phyloP scores from a whole-genome alignment of 176 grass and related monocot species.

The Thinopyrum elongatum region DNA sequence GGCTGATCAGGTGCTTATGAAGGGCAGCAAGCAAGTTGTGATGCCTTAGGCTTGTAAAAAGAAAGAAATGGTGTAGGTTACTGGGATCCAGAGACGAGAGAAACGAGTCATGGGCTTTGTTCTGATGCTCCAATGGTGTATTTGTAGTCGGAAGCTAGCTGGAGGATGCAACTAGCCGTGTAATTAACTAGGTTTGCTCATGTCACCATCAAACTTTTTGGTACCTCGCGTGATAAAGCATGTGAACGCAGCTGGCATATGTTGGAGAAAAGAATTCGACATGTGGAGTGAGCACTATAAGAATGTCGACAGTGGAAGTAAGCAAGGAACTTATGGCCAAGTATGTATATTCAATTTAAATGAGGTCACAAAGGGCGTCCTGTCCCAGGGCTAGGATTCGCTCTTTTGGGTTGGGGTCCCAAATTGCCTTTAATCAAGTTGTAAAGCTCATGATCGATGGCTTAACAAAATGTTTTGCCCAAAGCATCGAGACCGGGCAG shows the following conservation, averaged over 20 bases:
- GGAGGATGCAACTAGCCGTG: not conserved
- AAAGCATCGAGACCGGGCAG: too few species aligned
- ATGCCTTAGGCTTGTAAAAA: slow-evolving; percentile 25
- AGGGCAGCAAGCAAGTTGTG: not conserved
- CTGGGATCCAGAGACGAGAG: not conserved
- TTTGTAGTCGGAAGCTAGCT: slow-evolving; percentile 49
- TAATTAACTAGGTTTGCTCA: not conserved
- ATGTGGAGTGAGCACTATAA: not conserved
- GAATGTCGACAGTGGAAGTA: too few species aligned
- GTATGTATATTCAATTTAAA: too few species aligned
- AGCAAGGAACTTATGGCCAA: too few species aligned
- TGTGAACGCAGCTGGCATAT: too few species aligned
- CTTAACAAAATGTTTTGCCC: too few species aligned
- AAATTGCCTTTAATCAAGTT: too few species aligned
- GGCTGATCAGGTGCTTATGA: not conserved
- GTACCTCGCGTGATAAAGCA: too few species aligned
- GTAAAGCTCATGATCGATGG: too few species aligned
- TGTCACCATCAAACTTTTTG: not conserved
- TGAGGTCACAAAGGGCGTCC: too few species aligned
- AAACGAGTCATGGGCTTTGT: slow-evolving; percentile 33
- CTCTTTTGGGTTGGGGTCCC: too few species aligned
- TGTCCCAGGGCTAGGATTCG: too few species aligned
- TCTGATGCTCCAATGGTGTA: slow-evolving; percentile 23
- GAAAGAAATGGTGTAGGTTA: not conserved
- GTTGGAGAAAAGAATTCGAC: not conserved